A percentile compares a stretch with the other conserved stretches of the same genome.
These are phyloP conservation scores for Tulasnella sp. DNA, from an alignment of 768 basidiomycete species.

Conservation along the genomic window DNA sequence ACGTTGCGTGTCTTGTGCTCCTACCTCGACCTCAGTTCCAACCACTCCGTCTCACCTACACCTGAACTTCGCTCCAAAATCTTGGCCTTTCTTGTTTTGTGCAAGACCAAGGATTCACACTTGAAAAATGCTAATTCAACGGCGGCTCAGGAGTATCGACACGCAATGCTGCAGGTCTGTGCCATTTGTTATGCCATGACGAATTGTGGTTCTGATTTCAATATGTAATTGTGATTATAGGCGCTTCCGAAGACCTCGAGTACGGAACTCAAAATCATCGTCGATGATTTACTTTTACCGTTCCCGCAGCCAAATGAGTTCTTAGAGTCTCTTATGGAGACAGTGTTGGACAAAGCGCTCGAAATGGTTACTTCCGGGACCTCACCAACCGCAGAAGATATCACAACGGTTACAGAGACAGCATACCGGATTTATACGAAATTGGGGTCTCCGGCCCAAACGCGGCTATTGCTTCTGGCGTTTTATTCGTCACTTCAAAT, in stretches of 20 bases:
- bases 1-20: slow-evolving; percentile 1
- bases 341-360: background rate
- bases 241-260: background rate
- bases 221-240: background rate
- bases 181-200: background rate
- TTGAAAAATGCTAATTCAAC: background rate
- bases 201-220: background rate
- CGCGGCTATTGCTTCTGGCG: background rate
- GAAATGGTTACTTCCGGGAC: too few relatives aligned
- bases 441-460: background rate
- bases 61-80: background rate
- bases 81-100: background rate
- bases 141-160: background rate
- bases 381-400: too few relatives aligned
- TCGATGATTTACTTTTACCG: background rate
- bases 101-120: background rate
- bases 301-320: background rate
- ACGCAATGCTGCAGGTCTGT: background rate
- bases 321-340: background rate
- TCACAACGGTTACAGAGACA: too few relatives aligned
- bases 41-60: background rate
- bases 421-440: too few relatives aligned
- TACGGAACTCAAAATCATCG: background rate
- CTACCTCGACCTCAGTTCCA: slow-evolving; percentile 1
- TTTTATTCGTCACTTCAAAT: background rate